Evolutionary conservation across 2,329 filamentous ascomycete genomes (phyloP).

Genomic region (Myotisia sp.): DNA sequence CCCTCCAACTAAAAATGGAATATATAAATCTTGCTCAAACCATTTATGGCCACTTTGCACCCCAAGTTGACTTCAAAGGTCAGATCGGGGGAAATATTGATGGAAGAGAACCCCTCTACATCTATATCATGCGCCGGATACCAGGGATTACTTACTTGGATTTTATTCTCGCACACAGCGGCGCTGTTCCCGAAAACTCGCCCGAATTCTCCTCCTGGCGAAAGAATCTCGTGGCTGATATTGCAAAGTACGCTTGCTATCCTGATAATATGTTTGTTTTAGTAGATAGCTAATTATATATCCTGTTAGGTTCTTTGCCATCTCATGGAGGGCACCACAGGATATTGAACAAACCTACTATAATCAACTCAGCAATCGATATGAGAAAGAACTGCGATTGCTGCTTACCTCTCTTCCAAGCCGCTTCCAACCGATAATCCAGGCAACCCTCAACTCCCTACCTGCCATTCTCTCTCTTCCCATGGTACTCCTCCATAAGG

Average conservation of each 20-base stretch:
- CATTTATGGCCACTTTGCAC: conserved; percentile 20
- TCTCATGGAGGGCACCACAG: conserved; percentile 26
- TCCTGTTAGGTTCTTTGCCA: conserved; percentile 26
- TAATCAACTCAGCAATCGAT: conserved; percentile 15
- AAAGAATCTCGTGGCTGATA: conserved; percentile 24
- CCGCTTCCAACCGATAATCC: conserved; percentile 6
- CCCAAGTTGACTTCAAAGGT: conserved; percentile 18
- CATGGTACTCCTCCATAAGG: conserved; percentile 28
- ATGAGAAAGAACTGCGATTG: conserved; percentile 20
- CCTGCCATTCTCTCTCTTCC: conserved; percentile 25
- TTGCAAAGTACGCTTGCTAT: conserved; percentile 16
- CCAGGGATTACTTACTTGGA: conserved; percentile 19
- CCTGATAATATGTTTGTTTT: background rate
- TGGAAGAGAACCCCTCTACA: conserved; percentile 21
- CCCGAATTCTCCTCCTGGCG: conserved; percentile 21
- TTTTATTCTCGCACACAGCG: conserved; percentile 23
- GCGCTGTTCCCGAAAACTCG: conserved; percentile 22
- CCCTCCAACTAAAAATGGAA: conserved; percentile 21
- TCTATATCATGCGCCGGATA: conserved; percentile 27
- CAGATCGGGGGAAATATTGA: conserved; percentile 16
- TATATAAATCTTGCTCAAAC: conserved; percentile 17
- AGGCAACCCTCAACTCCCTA: conserved; percentile 17
- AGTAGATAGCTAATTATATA: conserved; percentile 9
- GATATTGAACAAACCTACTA: conserved; percentile 16
- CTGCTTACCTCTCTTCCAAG: conserved; percentile 17